phyloP scores from a whole-genome alignment of 352 stramenopile genomes.

The Plasmopara viticola region DNA sequence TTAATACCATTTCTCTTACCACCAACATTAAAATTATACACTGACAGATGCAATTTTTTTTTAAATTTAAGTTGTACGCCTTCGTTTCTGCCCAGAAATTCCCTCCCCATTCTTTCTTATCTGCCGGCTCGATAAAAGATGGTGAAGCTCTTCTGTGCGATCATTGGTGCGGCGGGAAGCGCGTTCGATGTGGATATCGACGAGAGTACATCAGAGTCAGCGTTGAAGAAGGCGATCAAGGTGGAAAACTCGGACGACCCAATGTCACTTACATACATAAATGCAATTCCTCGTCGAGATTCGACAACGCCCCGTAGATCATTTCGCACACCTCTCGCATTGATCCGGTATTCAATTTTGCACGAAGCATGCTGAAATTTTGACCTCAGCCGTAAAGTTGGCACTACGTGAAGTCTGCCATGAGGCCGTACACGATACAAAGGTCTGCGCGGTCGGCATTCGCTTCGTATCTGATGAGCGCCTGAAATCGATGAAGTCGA shows the following conservation, averaged over 20 bases:
- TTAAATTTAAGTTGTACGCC: too few species aligned
- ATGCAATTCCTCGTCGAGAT: conserved; percentile 17
- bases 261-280: neutral
- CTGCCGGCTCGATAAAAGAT: too few species aligned
- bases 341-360: conserved; percentile 15
- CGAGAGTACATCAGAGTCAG: too few species aligned
- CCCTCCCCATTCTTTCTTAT: too few species aligned
- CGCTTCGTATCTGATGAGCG: conserved; percentile 40
- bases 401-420: conserved; percentile 41
- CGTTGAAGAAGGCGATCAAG: too few species aligned
- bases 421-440: conserved; percentile 38
- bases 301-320: conserved; percentile 25
- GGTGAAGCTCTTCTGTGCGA: too few species aligned
- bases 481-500: conserved; percentile 39
- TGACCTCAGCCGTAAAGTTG: conserved; percentile 30
- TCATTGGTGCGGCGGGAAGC: too few species aligned
- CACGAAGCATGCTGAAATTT: conserved; percentile 19
- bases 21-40: too few species aligned
- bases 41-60: too few species aligned
- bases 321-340: conserved; percentile 29
- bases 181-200: too few species aligned
- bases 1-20: too few species aligned
- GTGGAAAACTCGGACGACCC: neutral
- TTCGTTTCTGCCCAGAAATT: too few species aligned
- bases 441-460: conserved; percentile 33